Evolutionary conservation across 2,329 filamentous ascomycete species (phyloP), one percentile per base, ranked within the genome.

Genomic region (Dryadomyces quercus-mongolicae): DNA sequence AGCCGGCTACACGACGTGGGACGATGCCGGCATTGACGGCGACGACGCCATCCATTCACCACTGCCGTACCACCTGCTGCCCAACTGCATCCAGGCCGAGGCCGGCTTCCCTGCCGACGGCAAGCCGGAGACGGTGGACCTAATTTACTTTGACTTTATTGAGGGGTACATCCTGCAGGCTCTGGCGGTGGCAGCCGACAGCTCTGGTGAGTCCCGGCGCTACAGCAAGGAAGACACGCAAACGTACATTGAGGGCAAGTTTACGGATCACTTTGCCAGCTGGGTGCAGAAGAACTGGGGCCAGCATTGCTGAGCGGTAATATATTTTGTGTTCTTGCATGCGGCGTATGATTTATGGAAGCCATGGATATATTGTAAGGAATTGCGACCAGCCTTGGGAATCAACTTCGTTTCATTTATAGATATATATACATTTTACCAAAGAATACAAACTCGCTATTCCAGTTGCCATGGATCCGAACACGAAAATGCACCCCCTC

Each of bases 141-240:
- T 98, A 8, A 82, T 96, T 15, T 98, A 94, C 65, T 80, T 95
- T 55, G 90, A 95, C 65, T 98, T 96, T 66, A 83, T 97, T 40
- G 79, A 93, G 68, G 83, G 83, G 10, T 94, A 86, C 78, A 72
- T 97, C 43, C 68, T 95, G 18, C 70, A 85, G 12, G 90, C 89
- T 2, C 71, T 95, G 42, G n/a, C 38, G 20, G 45, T 52, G 12
- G 57, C 55, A 2, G 47, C 36, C 21, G 13, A 34, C 22, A 31
- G 18, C 10, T 40, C 18, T 18, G 45, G n/a, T 2, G 40, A 34
- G 10, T 18, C 25, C 49, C 49, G 48, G 52, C 55, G 74, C n/a
- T 82, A 77, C 54, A 67, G 58, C 21, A 64, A 68, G 9, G 65
- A 67, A 5, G 73, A 82, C 60, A 73, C 82, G 1, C 61, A 70